Percentiles rank a stretch among this genome's conserved stretches.
Conservation (phyloP, 2,329 filamentous ascomycete species). For the Claviceps monticola region DNA sequence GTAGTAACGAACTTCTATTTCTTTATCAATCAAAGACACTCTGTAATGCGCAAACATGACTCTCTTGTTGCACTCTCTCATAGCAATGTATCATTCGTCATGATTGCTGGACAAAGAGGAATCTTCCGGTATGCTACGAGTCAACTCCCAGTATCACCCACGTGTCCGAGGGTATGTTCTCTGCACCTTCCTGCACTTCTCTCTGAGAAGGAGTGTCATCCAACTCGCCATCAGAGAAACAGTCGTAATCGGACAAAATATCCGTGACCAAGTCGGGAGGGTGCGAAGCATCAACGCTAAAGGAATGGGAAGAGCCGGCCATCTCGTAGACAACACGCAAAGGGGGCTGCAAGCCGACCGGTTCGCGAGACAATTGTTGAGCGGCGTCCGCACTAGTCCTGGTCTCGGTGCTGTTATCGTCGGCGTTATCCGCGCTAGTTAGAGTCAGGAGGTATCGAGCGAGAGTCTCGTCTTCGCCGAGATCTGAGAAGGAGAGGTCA, state of each 20-base stretch:
- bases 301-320: constrained; percentile 17
- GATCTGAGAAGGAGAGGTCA: constrained; percentile 28
- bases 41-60: too few species aligned
- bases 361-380: constrained; percentile 6
- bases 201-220: constrained; percentile 18
- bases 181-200: constrained; percentile 17
- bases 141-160: constrained; percentile 33
- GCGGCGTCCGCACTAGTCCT: constrained; percentile 3
- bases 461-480: constrained; percentile 26
- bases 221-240: constrained; percentile 22
- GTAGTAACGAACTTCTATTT: too few species aligned
- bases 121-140: constrained; percentile 27
- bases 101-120: too few species aligned
- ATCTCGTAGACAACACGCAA: constrained; percentile 28
- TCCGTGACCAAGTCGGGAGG: constrained; percentile 22
- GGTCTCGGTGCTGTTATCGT: constrained; percentile 9
- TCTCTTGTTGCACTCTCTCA: neutral
- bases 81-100: constrained; percentile 4
- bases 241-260: constrained; percentile 22
- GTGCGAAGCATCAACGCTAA: constrained; percentile 22
- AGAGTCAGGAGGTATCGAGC: constrained; percentile 21
- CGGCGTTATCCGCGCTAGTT: constrained; percentile 4
- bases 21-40: too few species aligned
- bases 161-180: constrained; percentile 17
- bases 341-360: constrained; percentile 14